Base-by-base conservation (phyloP, 176 grass and related monocot species). In the Puccinellia tenuiflora region DNA sequence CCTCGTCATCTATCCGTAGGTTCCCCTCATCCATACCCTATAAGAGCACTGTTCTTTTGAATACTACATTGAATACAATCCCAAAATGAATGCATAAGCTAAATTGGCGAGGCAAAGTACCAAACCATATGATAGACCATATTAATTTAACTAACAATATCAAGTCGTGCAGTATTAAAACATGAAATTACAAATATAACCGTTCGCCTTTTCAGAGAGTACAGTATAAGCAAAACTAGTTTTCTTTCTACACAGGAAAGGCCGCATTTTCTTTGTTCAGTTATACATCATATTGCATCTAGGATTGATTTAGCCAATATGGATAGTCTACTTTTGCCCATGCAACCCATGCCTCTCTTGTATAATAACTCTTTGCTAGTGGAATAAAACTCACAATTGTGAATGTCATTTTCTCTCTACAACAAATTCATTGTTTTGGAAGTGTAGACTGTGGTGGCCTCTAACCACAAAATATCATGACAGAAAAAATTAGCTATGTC, bases 1-100 rank as follows among this genome's bases (percentile, higher is more conserved):
- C 92, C 82, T 98, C 96, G 60, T 98, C 95, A 85, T 93, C 85
- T 75, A 88, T 81, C 75, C 80, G 88, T 21, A 98, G 75, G 46
- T 90, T 89, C 47, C 87, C 83, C 39, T 88, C 89, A 78, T 93
- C 87, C 83, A 98, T 84, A 68, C 83, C 90, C 96, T 98, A 85
- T 76, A 88, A 88, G 69, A 81, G 77, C 42, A 81, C 75, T 75
- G 6, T 37, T 69, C 45, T 72, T 72, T 85, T 82, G 42, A 85
- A 57, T 88, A 75, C 73, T 64, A 77, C 55, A 76, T 81, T 85
- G 68, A 31, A 78, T 64, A 85, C 33, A 76, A 70, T 38, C 33
- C 22, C 66, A 53, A 68, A 70, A 75, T 2, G 20, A 76, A 70
- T 7, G 28, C 42, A 73, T 56, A 75, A 37, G 68, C 28, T 62